A percentile compares a stretch with the other conserved stretches of the same genome.
Conservation (phyloP, 1,284 basidiomycete species). For the Cryptococcus floricola region DNA sequence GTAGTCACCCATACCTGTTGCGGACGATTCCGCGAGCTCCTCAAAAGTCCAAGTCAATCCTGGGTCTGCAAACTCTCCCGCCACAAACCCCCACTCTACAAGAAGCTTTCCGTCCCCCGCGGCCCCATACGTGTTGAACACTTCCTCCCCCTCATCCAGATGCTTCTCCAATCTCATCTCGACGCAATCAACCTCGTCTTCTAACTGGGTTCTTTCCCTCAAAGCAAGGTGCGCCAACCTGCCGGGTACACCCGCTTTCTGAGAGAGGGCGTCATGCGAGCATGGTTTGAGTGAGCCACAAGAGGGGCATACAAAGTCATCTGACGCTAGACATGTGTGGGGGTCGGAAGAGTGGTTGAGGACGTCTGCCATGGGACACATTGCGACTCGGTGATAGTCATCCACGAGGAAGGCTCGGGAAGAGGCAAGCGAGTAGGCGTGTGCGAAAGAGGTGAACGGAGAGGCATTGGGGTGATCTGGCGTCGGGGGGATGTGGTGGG, state of each 20-base stretch:
- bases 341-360: slow-evolving; percentile 66
- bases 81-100: slow-evolving; percentile 66
- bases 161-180: slow-evolving; percentile 42
- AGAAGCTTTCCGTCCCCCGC: slow-evolving; percentile 68
- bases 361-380: slow-evolving; percentile 87
- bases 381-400: slow-evolving; percentile 73
- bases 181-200: slow-evolving; percentile 28
- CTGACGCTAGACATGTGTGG: slow-evolving; percentile 56
- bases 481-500: slow-evolving; percentile 26
- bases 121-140: slow-evolving; percentile 81
- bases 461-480: slow-evolving; percentile 20
- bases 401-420: slow-evolving; percentile 86
- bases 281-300: slow-evolving; percentile 76
- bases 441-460: slow-evolving; percentile 58
- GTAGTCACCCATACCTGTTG: neutral
- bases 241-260: slow-evolving; percentile 7
- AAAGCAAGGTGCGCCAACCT: slow-evolving; percentile 30
- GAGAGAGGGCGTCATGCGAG: slow-evolving; percentile 58
- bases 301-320: slow-evolving; percentile 73
- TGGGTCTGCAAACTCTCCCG: slow-evolving; percentile 25
- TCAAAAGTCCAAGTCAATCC: slow-evolving; percentile 30
- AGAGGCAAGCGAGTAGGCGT: slow-evolving; percentile 74
- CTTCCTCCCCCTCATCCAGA: slow-evolving; percentile 54
- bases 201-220: slow-evolving; percentile 8
- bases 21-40: slow-evolving; percentile 4